Evolutionary conservation across 176 grass and related monocot genomes (phyloP).

Genomic region (Poa annua): DNA sequence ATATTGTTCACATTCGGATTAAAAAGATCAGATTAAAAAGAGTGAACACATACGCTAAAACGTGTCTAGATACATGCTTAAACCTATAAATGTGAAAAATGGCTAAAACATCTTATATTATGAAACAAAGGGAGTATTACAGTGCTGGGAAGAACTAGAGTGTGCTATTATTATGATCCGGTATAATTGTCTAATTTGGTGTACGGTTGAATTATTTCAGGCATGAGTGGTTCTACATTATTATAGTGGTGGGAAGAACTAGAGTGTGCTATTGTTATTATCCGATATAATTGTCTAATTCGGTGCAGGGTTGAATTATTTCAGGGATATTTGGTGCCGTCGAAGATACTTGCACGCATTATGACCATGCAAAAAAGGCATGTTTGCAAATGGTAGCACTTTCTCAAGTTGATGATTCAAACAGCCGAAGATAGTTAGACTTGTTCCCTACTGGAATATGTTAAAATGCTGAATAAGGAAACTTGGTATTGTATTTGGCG

Average conservation of each 20-base stretch:
- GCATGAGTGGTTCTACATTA: not conserved
- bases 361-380: not conserved
- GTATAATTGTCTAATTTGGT: conserved; percentile 24
- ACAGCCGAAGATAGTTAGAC: not conserved
- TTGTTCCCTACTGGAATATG: not conserved
- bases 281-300: conserved; percentile 12
- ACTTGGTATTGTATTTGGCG: conserved; percentile 4
- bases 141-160: too few relatives aligned
- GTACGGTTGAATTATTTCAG: conserved; percentile 20
- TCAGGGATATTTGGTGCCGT: conserved; percentile 31
- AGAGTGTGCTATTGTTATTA: not conserved
- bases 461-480: conserved; percentile 20
- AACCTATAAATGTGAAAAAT: too few relatives aligned
- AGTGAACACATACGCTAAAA: too few relatives aligned
- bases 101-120: not conserved
- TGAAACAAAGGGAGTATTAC: too few relatives aligned
- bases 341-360: not conserved
- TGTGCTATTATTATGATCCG: not conserved
- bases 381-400: not conserved
- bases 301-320: not conserved
- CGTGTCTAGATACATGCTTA: too few relatives aligned
- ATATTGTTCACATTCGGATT: too few relatives aligned
- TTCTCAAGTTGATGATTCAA: not conserved
- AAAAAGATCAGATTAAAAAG: too few relatives aligned
- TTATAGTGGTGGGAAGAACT: too few relatives aligned